Conservation (phyloP, 139 green algal species). For the Chlamydomonas schloesseri region DNA sequence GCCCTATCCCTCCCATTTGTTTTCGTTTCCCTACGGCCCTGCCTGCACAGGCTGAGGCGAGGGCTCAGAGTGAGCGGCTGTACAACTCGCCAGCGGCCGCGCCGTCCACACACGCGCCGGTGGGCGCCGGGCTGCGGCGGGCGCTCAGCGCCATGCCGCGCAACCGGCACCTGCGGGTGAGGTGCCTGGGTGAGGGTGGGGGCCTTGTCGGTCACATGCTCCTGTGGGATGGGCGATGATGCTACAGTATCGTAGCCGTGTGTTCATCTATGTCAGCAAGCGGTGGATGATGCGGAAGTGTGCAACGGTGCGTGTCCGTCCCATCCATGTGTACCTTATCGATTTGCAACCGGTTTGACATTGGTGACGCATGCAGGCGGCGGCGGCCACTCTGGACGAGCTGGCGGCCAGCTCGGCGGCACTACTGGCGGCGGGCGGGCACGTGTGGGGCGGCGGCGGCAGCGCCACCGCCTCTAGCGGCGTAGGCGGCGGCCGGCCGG, state of each 20-base stretch:
- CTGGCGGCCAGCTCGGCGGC: constrained; percentile 10
- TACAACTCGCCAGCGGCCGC: constrained; percentile 18
- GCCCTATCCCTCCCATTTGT: background rate
- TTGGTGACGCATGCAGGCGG: background rate
- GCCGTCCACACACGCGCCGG: background rate
- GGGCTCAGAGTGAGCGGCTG: constrained; percentile 41
- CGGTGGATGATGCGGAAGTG: background rate
- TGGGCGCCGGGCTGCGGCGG: constrained; percentile 5
- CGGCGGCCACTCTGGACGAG: constrained; percentile 39
- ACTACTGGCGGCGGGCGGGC: constrained; percentile 16
- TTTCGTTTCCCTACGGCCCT: background rate
- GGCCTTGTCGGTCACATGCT: too few relatives aligned
- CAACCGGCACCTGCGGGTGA: constrained; percentile 30
- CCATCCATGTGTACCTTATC: too few relatives aligned
- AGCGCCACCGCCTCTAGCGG: background rate
- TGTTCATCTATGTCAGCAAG: too few relatives aligned
- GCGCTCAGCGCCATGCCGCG: constrained; percentile 39
- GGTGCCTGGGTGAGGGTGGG: background rate
- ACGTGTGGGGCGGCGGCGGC: constrained; percentile 16
- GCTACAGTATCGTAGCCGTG: too few relatives aligned
- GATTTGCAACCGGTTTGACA: too few relatives aligned
- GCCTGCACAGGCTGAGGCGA: constrained; percentile 10
- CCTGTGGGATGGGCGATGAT: too few relatives aligned
- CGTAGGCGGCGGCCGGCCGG: too few relatives aligned
- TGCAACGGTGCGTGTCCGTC: background rate